These are phyloP conservation scores for Magnaporthiopsis rhizophila DNA, from an alignment of 2,329 filamentous ascomycete genomes.

Conservation along the genomic window DNA sequence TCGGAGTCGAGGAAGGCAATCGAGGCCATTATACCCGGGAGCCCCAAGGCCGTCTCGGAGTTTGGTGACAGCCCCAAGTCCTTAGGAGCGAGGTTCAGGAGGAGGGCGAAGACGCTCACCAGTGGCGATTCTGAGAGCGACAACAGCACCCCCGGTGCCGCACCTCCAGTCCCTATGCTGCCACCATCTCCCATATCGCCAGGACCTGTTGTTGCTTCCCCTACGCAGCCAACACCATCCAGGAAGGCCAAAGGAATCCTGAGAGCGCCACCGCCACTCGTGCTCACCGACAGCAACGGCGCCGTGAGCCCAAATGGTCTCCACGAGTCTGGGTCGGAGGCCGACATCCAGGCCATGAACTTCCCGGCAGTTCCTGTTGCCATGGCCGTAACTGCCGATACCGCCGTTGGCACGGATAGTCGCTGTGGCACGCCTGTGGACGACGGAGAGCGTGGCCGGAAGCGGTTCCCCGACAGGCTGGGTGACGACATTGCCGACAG, in stretches of 20 bases:
- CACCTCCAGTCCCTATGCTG: conserved; percentile 1
- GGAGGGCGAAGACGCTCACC: conserved; percentile 12
- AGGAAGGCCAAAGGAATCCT: background rate
- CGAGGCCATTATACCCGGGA: conserved; percentile 12
- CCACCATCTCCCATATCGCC: background rate
- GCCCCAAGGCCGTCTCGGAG: background rate
- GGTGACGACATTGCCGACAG: background rate
- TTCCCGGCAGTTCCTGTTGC: conserved; percentile 9
- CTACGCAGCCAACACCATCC: conserved; percentile 7
- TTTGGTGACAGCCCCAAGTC: conserved; percentile 3
- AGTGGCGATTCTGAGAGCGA: background rate
- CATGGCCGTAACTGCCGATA: conserved; percentile 13
- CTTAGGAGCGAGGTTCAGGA: conserved; percentile 8
- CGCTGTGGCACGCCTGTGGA: background rate
- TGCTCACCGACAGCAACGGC: background rate
- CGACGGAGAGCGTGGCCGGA: background rate
- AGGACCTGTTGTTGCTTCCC: background rate
- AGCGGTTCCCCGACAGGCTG: background rate
- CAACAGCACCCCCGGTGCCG: background rate
- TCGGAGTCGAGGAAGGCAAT: conserved; percentile 18
- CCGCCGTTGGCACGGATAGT: conserved; percentile 6
- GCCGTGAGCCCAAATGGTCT: background rate
- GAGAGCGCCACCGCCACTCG: background rate
- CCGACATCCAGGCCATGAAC: conserved; percentile 3
- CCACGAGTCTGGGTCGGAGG: conserved; percentile 5